These are phyloP conservation scores for Chalaropsis thielavioides DNA, from an alignment of 2,329 filamentous ascomycete genomes.

Conservation along the genomic window DNA sequence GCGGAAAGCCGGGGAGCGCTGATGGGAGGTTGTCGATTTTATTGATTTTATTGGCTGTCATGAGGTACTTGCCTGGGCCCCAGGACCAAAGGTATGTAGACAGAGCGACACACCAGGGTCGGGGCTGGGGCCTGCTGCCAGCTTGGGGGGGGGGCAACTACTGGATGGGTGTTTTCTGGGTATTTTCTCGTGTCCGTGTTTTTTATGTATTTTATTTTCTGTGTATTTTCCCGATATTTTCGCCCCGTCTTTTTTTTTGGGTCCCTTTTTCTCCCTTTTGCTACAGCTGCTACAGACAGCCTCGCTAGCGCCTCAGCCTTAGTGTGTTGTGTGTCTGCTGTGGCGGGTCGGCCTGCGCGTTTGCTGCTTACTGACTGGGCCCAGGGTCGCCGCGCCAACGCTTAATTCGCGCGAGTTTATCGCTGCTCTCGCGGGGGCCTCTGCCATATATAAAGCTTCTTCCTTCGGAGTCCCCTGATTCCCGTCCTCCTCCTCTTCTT, in stretches of 20 bases:
- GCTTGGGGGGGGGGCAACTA: neutral
- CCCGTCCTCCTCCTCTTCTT: neutral
- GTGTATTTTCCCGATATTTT: neutral
- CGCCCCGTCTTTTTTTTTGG: neutral
- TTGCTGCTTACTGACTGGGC: neutral
- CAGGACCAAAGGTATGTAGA: neutral
- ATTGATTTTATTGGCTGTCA: neutral
- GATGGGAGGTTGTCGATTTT: no score
- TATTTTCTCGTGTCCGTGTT: no score
- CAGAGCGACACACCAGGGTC: neutral
- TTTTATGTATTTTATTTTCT: neutral
- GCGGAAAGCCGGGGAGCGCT: neutral
- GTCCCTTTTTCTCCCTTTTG: neutral
- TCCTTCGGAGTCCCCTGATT: neutral
- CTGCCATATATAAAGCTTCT: conserved; percentile 3
- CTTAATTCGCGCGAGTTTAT: neutral
- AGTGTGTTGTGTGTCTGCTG: neutral
- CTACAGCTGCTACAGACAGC: conserved; percentile 1
- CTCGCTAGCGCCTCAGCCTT: conserved; percentile 6
- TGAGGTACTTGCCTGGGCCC: neutral
- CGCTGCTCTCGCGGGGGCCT: neutral
- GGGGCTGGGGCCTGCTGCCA: neutral
- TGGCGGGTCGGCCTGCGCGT: neutral
- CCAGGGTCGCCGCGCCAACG: neutral
- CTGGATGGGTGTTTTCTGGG: neutral